These are phyloP conservation scores for Rostrohypoxylon terebratum DNA, from an alignment of 495 filamentous ascomycete genomes.

Conservation along the genomic window DNA sequence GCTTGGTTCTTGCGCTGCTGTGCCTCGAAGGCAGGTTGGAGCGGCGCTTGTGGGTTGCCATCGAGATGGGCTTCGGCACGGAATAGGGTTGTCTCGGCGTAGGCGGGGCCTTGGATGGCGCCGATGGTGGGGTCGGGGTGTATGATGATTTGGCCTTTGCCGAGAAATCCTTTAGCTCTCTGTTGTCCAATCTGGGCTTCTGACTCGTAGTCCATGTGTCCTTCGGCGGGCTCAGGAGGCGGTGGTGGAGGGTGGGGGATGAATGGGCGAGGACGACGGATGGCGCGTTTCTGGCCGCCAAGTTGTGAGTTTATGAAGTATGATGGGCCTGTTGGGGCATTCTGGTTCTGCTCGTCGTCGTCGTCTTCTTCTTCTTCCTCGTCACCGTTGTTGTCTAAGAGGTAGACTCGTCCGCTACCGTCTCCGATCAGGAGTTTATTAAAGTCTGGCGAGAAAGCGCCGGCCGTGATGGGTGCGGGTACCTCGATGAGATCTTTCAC, in stretches of 20 bases:
- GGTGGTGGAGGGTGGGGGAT: conserved; percentile 59
- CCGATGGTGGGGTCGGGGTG: conserved; percentile 56
- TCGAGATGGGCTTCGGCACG: conserved; percentile 55
- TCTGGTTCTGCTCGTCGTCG: conserved; percentile 12
- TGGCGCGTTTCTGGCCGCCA: conserved; percentile 30
- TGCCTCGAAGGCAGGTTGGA: conserved; percentile 48
- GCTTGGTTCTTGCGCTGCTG: conserved; percentile 46
- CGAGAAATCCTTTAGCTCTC: conserved; percentile 47
- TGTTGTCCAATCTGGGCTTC: conserved; percentile 32
- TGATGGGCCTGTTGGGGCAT: conserved; percentile 7
- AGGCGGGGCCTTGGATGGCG: conserved; percentile 60
- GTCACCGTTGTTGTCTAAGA: conserved; percentile 66
- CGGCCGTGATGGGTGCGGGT: conserved; percentile 68
- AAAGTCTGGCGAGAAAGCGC: conserved; percentile 78
- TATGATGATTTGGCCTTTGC: conserved; percentile 44
- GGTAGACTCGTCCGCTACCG: conserved; percentile 75
- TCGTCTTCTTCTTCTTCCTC: conserved; percentile 49
- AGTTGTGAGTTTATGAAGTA: conserved; percentile 42
- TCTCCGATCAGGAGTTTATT: conserved; percentile 80
- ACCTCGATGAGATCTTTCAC: conserved; percentile 69
- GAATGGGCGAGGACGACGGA: conserved; percentile 56
- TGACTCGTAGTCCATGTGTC: not conserved
- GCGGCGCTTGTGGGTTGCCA: conserved; percentile 47
- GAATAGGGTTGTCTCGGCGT: conserved; percentile 53
- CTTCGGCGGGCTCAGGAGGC: conserved; percentile 49